These are phyloP conservation scores for Sclerotinia spermophila DNA, from an alignment of 2,329 filamentous ascomycete species.

Conservation along the genomic window DNA sequence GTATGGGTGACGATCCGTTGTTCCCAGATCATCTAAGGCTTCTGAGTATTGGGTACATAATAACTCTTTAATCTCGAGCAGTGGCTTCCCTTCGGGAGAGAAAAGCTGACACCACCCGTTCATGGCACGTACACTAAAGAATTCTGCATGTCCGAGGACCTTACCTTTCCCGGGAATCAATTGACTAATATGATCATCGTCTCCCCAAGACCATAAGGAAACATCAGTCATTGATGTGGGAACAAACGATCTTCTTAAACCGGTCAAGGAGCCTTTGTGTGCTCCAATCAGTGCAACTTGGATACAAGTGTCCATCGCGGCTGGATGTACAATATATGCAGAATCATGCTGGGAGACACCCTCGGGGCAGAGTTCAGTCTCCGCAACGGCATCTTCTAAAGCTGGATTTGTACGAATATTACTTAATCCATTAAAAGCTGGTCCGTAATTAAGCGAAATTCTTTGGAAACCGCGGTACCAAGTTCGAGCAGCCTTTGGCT, in stretches of 20 bases:
- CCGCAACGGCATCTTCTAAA: conserved; percentile 33
- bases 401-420: conserved; percentile 34
- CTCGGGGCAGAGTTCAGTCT: conserved; percentile 19
- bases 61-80: neutral
- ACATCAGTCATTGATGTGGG: conserved; percentile 4
- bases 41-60: conserved; percentile 2
- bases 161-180: neutral
- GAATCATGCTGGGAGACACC: conserved; percentile 36
- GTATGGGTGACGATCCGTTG: conserved; percentile 11
- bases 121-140: neutral
- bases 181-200: neutral
- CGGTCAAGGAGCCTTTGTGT: neutral
- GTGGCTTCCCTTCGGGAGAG: conserved; percentile 2
- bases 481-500: conserved; percentile 32
- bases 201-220: neutral
- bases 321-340: conserved; percentile 48
- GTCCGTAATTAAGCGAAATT: conserved; percentile 42
- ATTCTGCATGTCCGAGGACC: neutral
- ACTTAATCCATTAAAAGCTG: conserved; percentile 39
- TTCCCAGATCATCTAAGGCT: conserved; percentile 4
- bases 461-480: conserved; percentile 39
- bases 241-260: conserved; percentile 2
- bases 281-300: conserved; percentile 39
- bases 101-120: neutral
- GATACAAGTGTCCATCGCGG: conserved; percentile 53